Percentiles rank a stretch among this genome's conserved stretches.
These are phyloP conservation scores for Usnea hakonensis DNA, from an alignment of 495 filamentous ascomycete genomes.

Conservation along the genomic window DNA sequence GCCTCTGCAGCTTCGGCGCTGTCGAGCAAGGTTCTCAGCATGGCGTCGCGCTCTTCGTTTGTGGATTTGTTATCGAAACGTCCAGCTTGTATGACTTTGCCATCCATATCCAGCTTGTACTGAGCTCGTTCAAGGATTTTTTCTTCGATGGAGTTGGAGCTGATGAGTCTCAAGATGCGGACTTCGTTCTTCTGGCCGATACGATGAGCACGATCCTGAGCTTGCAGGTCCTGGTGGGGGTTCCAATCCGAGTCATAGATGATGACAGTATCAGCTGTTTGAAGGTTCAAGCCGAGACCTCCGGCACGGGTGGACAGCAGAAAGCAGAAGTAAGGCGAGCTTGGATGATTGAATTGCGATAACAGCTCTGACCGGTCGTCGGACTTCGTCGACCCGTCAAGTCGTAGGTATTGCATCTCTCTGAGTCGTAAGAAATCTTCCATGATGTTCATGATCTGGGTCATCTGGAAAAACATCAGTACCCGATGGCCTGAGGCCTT, in stretches of 20 bases:
- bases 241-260: constrained; percentile 99
- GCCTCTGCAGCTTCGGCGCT: constrained; percentile 81
- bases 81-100: constrained; percentile 98
- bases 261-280: constrained; percentile 97
- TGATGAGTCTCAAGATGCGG: constrained; percentile 89
- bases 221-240: constrained; percentile 97
- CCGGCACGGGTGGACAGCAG: constrained; percentile 97
- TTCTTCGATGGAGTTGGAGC: constrained; percentile 93
- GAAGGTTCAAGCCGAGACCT: constrained; percentile 92
- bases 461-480: constrained; percentile 99
- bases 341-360: constrained; percentile 77
- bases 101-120: constrained; percentile 98
- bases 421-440: constrained; percentile 89
- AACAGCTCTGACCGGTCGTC: constrained; percentile 92
- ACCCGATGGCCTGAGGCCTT: constrained; percentile 81
- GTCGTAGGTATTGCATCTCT: constrained; percentile 73
- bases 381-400: constrained; percentile 94
- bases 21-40: constrained; percentile 85
- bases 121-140: constrained; percentile 96
- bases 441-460: constrained; percentile 99
- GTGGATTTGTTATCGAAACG: constrained; percentile 99
- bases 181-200: constrained; percentile 99
- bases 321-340: constrained; percentile 95
- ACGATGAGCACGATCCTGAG: constrained; percentile 98
- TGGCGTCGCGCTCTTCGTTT: constrained; percentile 93